phyloP scores from a whole-genome alignment of 2,329 filamentous ascomycete species.

The Botrytis medusae region DNA sequence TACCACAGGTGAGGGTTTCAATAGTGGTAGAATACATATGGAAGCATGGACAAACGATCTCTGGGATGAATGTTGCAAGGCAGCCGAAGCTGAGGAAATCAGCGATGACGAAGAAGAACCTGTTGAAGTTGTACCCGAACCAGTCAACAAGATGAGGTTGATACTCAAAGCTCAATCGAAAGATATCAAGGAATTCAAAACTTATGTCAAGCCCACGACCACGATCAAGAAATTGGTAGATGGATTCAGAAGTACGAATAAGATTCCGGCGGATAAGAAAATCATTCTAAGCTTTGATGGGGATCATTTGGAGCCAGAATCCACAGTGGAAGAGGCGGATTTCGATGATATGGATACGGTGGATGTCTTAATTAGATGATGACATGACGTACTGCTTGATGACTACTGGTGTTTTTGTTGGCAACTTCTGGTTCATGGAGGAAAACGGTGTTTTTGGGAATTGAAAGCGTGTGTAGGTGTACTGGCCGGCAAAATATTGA shows the following conservation, averaged over 20 bases:
- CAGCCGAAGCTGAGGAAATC: constrained; percentile 22
- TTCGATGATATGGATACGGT: constrained; percentile 73
- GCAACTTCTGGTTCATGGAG: neutral
- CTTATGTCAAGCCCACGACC: constrained; percentile 55
- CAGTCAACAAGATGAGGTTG: constrained; percentile 47
- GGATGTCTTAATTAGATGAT: constrained; percentile 55
- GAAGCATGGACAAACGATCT: constrained; percentile 73
- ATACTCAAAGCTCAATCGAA: constrained; percentile 51
- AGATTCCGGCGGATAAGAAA: constrained; percentile 51
- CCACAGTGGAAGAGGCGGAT: constrained; percentile 64
- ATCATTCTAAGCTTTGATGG: constrained; percentile 74
- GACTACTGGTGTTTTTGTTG: no score
- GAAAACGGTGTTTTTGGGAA: neutral
- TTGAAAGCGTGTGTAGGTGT: neutral
- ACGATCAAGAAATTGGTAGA: constrained; percentile 61
- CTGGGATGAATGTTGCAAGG: constrained; percentile 45
- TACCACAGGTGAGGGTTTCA: constrained; percentile 45
- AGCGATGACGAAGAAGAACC: constrained; percentile 31
- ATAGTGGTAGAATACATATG: constrained; percentile 63
- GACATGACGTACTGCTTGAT: neutral
- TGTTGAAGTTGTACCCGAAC: constrained; percentile 26
- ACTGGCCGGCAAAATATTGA: constrained; percentile 4
- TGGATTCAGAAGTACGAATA: constrained; percentile 57
- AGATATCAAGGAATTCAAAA: constrained; percentile 50
- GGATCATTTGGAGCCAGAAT: constrained; percentile 62